Evolutionary conservation across 2,329 filamentous ascomycete genomes (phyloP).

Genomic region (Geosmithia morbida): DNA sequence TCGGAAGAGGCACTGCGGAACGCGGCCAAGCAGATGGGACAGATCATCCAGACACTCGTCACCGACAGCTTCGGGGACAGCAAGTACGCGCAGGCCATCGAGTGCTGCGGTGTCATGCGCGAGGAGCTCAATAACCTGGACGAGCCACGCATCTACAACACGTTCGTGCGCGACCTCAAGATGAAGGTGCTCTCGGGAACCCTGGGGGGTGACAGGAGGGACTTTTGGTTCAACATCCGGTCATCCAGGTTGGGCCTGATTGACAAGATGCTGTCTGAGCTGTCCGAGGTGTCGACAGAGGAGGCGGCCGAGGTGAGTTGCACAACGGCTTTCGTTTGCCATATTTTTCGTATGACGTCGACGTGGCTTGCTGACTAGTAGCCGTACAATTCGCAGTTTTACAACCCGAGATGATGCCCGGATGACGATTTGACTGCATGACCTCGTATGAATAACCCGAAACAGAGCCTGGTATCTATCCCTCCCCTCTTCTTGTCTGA

Average conservation of each 20-base stretch:
- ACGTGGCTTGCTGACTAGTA: neutral
- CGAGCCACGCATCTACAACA: conserved; percentile 63
- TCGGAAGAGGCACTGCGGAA: conserved; percentile 48
- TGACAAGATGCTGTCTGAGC: conserved; percentile 43
- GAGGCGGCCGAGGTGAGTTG: conserved; percentile 49
- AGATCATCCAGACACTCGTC: conserved; percentile 55
- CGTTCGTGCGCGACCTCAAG: conserved; percentile 59
- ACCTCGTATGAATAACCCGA: neutral
- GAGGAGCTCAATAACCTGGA: conserved; percentile 65
- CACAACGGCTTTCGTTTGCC: neutral
- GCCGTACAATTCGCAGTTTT: neutral
- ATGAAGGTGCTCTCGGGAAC: conserved; percentile 51
- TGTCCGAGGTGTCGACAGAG: conserved; percentile 51
- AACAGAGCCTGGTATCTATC: neutral
- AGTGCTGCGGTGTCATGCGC: conserved; percentile 64
- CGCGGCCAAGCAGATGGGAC: conserved; percentile 59
- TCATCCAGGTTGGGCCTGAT: conserved; percentile 59
- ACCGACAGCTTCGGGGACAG: conserved; percentile 59
- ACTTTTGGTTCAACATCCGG: conserved; percentile 70
- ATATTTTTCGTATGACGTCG: neutral
- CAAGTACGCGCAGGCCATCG: conserved; percentile 60
- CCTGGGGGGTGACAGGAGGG: conserved; percentile 61
- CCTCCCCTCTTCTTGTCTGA: too few species aligned
- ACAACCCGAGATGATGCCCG: neutral
- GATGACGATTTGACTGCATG: neutral